Conservation (phyloP, 2,329 filamentous ascomycete species). For the Boeremia lycopersici region DNA sequence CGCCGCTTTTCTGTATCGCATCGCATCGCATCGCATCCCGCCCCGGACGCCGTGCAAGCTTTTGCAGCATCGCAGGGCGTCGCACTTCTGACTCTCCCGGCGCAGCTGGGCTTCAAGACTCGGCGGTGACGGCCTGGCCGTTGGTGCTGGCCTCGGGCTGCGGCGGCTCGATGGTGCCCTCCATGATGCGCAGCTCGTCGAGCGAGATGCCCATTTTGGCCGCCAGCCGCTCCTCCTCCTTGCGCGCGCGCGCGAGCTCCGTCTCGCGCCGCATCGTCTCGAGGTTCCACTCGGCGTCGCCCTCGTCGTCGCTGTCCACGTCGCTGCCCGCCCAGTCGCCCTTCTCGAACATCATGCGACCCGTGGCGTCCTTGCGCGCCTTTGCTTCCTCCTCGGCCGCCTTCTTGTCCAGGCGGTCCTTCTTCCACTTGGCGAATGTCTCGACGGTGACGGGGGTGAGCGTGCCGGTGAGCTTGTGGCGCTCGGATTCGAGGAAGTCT, state of each 20-base stretch:
- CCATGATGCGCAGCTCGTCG: constrained; percentile 21
- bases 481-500: constrained; percentile 95
- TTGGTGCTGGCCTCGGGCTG: constrained; percentile 11
- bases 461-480: constrained; percentile 89
- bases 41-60: constrained; percentile 28
- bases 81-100: constrained; percentile 3
- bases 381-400: constrained; percentile 88
- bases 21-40: neutral
- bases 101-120: constrained; percentile 6
- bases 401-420: constrained; percentile 93
- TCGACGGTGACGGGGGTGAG: constrained; percentile 94
- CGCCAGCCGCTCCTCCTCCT: constrained; percentile 73
- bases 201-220: constrained; percentile 28
- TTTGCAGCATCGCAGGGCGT: constrained; percentile 40
- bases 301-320: constrained; percentile 63
- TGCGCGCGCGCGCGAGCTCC: constrained; percentile 72
- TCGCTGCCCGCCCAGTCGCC: constrained; percentile 83
- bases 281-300: constrained; percentile 77
- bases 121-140: constrained; percentile 1
- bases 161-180: constrained; percentile 12
- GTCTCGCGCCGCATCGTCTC: constrained; percentile 85
- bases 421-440: constrained; percentile 95
- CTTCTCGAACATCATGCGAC: constrained; percentile 93
- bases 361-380: constrained; percentile 93
- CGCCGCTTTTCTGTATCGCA: no score